Evolutionary conservation across 768 basidiomycete genomes (phyloP), one percentile per base, ranked within the genome.

Genomic region (Mycena latifolia): DNA sequence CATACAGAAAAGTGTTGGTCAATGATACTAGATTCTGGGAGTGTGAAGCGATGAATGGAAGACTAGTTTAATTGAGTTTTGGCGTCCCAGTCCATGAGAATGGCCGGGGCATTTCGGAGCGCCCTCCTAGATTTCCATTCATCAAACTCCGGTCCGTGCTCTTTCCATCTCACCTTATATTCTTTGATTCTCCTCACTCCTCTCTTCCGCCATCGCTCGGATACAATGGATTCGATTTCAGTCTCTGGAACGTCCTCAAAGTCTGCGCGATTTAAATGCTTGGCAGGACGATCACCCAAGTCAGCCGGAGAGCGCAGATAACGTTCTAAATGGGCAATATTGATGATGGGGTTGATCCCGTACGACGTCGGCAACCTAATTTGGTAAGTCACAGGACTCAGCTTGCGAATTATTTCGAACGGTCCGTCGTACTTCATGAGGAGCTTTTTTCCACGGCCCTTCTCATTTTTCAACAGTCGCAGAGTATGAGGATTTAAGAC

Each of bases 141-240:
- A 45, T 55, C 55, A 28, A 20, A 8, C 22, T 56, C 29, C 4
- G 55, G 43, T 7, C 55, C 55, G 7, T 46, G 20, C 17, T 29
- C 55, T 6, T 10, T n/a, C 55, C 55, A 56, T n/a, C 56, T 22
- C 9, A 58, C 45, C 24, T 58, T 63, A 35, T 39, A 63, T 31
- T 63, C 39, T 14, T 55, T n/a, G 5, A 52, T 28, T 20, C 62
- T 24, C 15, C 33, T 20, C 2, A 22, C 54, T 5, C 51, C 41
- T 20, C 17, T 10, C 24, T 56, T 55, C 10, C 54, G 22, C 22
- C 28, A 50, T 53, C 65, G 39, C 55, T 76, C 65, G 17, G 58
- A 71, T 0, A 76, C 37, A 41, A 77, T 75, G 5, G 15, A 22
- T 48, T 76, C 72, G 9, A 77, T 63, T 48, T 77, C 72, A 7